Percentiles rank a stretch among this genome's conserved stretches.
Conservation (phyloP, 2,329 filamentous ascomycete species). For the Gnomoniopsis smithogilvyi region DNA sequence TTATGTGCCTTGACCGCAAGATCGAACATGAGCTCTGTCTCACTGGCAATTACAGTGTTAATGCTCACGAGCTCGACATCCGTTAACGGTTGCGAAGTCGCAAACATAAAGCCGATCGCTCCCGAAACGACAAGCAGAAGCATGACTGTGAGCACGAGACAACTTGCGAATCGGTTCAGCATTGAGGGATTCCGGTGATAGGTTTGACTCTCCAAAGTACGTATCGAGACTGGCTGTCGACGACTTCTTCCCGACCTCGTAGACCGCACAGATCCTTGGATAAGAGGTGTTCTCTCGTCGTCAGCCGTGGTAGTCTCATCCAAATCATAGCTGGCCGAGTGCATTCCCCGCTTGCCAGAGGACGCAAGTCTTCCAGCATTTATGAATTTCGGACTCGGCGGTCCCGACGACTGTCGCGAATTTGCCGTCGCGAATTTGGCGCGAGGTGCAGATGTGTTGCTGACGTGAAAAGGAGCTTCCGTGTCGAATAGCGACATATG, state of each 20-base stretch:
- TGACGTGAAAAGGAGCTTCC: slow-evolving; percentile 66
- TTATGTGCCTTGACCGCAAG: slow-evolving; percentile 85
- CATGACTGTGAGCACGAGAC: slow-evolving; percentile 78
- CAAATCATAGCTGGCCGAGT: slow-evolving; percentile 71
- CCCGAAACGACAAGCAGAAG: slow-evolving; percentile 79
- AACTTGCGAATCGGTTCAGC: slow-evolving; percentile 76
- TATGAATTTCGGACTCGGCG: slow-evolving; percentile 64
- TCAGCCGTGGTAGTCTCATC: slow-evolving; percentile 77
- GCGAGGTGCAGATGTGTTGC: slow-evolving; percentile 46
- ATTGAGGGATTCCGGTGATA: slow-evolving; percentile 62
- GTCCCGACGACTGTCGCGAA: slow-evolving; percentile 62
- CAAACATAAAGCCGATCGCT: slow-evolving; percentile 83
- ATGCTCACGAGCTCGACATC: slow-evolving; percentile 78
- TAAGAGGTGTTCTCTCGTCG: slow-evolving; percentile 77
- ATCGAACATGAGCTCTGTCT: slow-evolving; percentile 94
- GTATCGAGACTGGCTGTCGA: slow-evolving; percentile 50
- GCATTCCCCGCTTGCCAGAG: slow-evolving; percentile 50
- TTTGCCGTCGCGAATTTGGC: slow-evolving; percentile 57
- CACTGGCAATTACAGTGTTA: slow-evolving; percentile 85
- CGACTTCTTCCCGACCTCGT: slow-evolving; percentile 55
- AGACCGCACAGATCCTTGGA: slow-evolving; percentile 60
- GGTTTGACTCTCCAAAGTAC: slow-evolving; percentile 71
- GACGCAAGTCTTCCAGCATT: slow-evolving; percentile 26
- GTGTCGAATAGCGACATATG: slow-evolving; percentile 72
- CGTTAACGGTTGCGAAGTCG: slow-evolving; percentile 81